Evolutionary conservation across 345 rosid species (phyloP), one percentile per base, ranked within the genome.

Genomic region (Passiflora organensis): DNA sequence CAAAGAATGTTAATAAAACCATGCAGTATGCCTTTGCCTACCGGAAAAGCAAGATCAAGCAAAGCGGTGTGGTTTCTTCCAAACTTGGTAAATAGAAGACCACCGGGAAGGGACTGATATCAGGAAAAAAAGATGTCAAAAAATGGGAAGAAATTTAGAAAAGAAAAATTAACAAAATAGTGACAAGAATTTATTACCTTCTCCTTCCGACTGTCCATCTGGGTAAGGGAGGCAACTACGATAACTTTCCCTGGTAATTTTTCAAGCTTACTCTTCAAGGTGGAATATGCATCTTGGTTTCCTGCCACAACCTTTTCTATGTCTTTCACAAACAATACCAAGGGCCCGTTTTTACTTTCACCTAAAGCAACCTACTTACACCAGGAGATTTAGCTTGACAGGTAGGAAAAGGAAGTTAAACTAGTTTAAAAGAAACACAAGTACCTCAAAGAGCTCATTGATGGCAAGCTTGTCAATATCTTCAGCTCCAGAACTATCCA

Each of bases 41-140:
- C 99, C 73, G 95, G 95, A 65, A 93, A 86, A 13, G 98, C 91
- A 51, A 93, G 81, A 60, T 93, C 99, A 56, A 93, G 78, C 37
- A 93, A 62, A 37, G 99, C 94, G 12, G 98, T 84, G 64, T 87
- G 95, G 64, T 82, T 93, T 80, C 96, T 73, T 22, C 94, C 95
- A 80, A 93, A 82, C 72, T 93, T 93, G 4, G 99, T 93, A 58
- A 93, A 86, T 52, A 93, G 50, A 77, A 93, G 88, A 37, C 96
- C 84, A 20, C 99, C 94, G 28, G 95, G 84, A 73, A 86, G 95
- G 37, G 95, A 82, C 99, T 93, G 89, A 76, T 58, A 63, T 50
- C 18, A 59, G 54, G 23, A 34, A 16, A 1, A 5, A 34, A 23
- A 18, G 13, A 21, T 36, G 11, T 54, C 48, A 48, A 10, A 21